Conservation (phyloP, 208 protist species). For the Trypanosoma vivax region DNA sequence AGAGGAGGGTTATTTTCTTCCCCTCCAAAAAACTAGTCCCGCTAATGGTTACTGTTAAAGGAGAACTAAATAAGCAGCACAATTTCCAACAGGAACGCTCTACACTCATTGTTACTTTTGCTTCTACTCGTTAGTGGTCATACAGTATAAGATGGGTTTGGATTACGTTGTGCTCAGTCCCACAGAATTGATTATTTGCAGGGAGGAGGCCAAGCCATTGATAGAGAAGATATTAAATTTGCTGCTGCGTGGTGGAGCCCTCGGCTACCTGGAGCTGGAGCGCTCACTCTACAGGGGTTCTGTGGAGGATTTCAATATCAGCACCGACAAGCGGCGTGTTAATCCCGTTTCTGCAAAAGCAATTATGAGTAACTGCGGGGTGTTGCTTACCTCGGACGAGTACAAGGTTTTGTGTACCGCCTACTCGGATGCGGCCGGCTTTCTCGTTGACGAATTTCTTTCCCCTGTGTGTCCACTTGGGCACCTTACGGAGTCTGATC, state of each 20-base stretch:
- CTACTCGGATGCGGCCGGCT: constrained; percentile 73
- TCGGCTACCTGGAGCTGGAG: constrained; percentile 48
- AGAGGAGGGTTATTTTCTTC: too few relatives aligned
- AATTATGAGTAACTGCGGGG: constrained; percentile 43
- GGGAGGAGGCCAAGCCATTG: constrained; percentile 41
- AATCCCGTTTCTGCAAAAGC: constrained; percentile 69
- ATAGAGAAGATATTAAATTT: constrained; percentile 43
- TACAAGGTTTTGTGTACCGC: constrained; percentile 38
- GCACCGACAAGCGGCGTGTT: constrained; percentile 25
- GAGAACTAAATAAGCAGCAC: too few relatives aligned
- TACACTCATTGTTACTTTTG: constrained; percentile 11
- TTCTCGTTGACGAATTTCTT: constrained; percentile 49
- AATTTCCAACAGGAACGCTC: too few relatives aligned
- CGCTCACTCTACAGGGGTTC: constrained; percentile 21
- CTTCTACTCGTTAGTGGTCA: constrained; percentile 8
- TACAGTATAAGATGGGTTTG: constrained; percentile 2
- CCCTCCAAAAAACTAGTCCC: too few relatives aligned
- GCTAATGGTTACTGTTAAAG: too few relatives aligned
- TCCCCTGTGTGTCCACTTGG: constrained; percentile 19
- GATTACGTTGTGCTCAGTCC: constrained; percentile 24
- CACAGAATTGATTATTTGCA: constrained; percentile 46
- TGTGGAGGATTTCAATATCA: constrained; percentile 15
- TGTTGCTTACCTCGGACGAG: constrained; percentile 53
- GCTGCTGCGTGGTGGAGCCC: constrained; percentile 60
- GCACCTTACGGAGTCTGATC: background rate